phyloP scores from a whole-genome alignment of 495 filamentous ascomycete species.

The Astrothelium subdiscretum region DNA sequence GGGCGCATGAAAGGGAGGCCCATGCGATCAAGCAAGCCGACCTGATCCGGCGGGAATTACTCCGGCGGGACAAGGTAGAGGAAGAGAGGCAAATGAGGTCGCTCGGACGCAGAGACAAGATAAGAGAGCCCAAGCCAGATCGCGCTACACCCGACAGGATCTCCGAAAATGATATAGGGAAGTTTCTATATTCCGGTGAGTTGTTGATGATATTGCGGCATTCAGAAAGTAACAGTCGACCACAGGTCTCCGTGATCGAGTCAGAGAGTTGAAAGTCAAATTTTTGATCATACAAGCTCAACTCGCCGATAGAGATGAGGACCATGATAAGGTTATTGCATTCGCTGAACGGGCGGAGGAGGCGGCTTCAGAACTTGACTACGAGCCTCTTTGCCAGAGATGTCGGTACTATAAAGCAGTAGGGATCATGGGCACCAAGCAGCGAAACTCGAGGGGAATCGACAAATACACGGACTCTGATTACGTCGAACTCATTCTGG shows the following conservation, averaged over 20 bases:
- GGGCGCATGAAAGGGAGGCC: conserved; percentile 2
- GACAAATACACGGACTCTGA: background rate
- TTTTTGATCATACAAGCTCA: background rate
- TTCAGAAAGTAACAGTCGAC: too few species aligned
- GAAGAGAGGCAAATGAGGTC: background rate
- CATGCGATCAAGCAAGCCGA: background rate
- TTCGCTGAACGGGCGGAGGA: background rate
- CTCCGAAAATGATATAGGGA: background rate
- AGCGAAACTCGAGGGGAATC: background rate
- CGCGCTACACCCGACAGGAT: background rate
- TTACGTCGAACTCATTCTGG: background rate
- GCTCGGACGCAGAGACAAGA: background rate
- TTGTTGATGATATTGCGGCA: too few species aligned
- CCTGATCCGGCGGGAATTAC: background rate
- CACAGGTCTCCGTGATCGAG: background rate
- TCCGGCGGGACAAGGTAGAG: background rate
- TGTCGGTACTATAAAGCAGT: background rate
- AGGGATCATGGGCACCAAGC: background rate
- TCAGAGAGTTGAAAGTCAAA: background rate
- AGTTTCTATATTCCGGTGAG: background rate
- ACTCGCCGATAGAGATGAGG: background rate
- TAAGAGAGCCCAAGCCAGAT: background rate
- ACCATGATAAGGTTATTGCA: background rate
- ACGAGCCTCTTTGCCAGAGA: background rate
- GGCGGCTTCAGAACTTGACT: background rate